Evolutionary conservation across 257 asterid genomes (phyloP), one percentile per base, ranked within the genome.

Genomic region (Capsicum pubescens): DNA sequence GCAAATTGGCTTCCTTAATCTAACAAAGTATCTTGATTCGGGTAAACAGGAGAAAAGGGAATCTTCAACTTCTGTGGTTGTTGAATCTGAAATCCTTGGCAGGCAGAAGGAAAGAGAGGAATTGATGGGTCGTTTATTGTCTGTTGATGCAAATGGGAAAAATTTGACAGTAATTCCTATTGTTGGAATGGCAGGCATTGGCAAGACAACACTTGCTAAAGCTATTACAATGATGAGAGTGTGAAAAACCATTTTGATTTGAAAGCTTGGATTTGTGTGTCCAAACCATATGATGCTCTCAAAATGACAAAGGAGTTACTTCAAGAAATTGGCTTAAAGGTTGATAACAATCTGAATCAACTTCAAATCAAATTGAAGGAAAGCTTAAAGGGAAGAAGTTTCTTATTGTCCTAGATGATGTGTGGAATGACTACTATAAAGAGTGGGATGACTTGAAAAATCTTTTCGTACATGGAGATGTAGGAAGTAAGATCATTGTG

Each of bases 201-300:
- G 52, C 7, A 67, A 86, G 71, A 86, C 84, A 3, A 86, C 87
- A 9, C 68, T 85, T 58, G 87, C 80, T 36, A 85, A 82, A 64
- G 39, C 66, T 13, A 46, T 85, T 2, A 82, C 58, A 63, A 82
- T 32, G 80, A 85, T 6, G 16, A 63, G 4, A 76, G 42, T 9
- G 70, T 85, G 71, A 61, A 36, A 13, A 3, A 17, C 1, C 14
- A 74, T 9, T 85, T 72, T 19, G 63, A 48, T 60, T 19, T 52
- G 17, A 82, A 12, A 57, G 88, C 55, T 2, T 85, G 88, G 88
- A 42, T 56, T 35, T 61, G 71, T 82, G 85, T 85, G 14, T 85
- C 88, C 9, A 72, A 82, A 6, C 67, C 66, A 16, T 85, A 48
- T 64, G 79, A 82, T 76, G 67, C 19, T 74, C 5, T 9, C 2